Conservation (phyloP, 2,329 filamentous ascomycete genomes). For the Phialemonium atrogriseum region DNA sequence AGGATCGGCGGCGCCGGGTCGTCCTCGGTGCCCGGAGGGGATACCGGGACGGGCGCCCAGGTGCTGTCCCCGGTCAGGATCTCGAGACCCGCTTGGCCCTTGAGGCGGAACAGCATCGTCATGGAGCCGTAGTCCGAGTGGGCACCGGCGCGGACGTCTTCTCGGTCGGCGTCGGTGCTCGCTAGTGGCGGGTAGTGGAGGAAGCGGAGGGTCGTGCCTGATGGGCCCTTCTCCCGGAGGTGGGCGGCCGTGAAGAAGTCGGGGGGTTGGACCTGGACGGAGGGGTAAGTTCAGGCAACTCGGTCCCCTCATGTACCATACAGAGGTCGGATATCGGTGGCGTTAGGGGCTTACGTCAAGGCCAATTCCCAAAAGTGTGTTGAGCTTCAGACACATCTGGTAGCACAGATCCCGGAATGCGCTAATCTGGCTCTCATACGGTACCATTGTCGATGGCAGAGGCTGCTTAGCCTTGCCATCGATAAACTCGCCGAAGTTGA, state of each 20-base stretch:
- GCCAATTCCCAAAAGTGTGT: conserved; percentile 70
- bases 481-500: conserved; percentile 81
- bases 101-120: conserved; percentile 76
- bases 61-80: conserved; percentile 51
- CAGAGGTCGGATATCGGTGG: too few relatives aligned
- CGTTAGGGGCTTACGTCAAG: conserved; percentile 45
- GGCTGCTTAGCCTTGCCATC: conserved; percentile 66
- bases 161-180: conserved; percentile 28
- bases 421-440: conserved; percentile 52
- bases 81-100: conserved; percentile 79
- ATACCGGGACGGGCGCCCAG: conserved; percentile 61
- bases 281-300: not conserved
- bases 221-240: conserved; percentile 32
- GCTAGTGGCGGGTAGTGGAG: conserved; percentile 61
- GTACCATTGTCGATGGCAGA: conserved; percentile 55
- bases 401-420: conserved; percentile 66
- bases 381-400: conserved; percentile 61
- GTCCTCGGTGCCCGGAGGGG: conserved; percentile 48
- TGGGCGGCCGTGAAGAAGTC: conserved; percentile 50
- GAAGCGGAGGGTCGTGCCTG: conserved; percentile 56
- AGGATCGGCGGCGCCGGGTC: conserved; percentile 65
- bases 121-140: conserved; percentile 79
- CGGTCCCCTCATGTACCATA: too few relatives aligned
- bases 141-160: conserved; percentile 77
- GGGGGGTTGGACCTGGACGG: conserved; percentile 31